Conservation (phyloP, 2,329 filamentous ascomycete genomes). For the Botrytis paeoniae region DNA sequence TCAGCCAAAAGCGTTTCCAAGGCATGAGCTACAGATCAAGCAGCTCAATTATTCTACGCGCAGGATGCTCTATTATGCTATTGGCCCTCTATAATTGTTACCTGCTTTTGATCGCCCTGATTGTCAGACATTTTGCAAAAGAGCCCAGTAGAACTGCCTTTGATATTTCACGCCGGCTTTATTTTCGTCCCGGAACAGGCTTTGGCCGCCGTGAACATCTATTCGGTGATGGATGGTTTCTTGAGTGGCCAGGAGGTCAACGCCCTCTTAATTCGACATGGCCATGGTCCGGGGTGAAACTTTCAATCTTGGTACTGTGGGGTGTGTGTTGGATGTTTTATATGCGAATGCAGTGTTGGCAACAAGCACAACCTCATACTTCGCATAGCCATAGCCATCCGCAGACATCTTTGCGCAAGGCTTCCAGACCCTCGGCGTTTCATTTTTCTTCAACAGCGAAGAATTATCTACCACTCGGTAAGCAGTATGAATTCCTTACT, state of each 20-base stretch:
- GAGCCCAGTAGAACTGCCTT: neutral
- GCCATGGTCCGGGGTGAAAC: slow-evolving; percentile 31
- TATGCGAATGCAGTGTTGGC: slow-evolving; percentile 20
- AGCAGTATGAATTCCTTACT: neutral
- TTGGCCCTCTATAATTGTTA: neutral
- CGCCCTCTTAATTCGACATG: slow-evolving; percentile 32
- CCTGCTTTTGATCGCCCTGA: slow-evolving; percentile 3
- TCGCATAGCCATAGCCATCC: neutral
- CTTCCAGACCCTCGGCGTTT: neutral
- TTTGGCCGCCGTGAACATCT: slow-evolving; percentile 20
- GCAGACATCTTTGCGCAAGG: neutral
- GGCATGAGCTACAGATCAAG: neutral
- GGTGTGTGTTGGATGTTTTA: slow-evolving; percentile 34
- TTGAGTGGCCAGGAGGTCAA: slow-evolving; percentile 31
- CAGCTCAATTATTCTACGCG: neutral
- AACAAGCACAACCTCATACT: slow-evolving; percentile 1
- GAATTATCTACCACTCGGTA: slow-evolving; percentile 11
- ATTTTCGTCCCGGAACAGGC: neutral
- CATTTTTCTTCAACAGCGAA: neutral
- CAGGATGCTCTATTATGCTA: neutral
- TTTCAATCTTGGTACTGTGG: slow-evolving; percentile 32
- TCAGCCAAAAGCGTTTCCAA: neutral
- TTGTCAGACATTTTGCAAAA: neutral
- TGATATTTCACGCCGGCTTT: neutral
- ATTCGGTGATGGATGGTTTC: slow-evolving; percentile 31